Evolutionary conservation across 2,329 filamentous ascomycete species (phyloP), one percentile per base, ranked within the genome.

Genomic region (Aspergillus novofumigatus): DNA sequence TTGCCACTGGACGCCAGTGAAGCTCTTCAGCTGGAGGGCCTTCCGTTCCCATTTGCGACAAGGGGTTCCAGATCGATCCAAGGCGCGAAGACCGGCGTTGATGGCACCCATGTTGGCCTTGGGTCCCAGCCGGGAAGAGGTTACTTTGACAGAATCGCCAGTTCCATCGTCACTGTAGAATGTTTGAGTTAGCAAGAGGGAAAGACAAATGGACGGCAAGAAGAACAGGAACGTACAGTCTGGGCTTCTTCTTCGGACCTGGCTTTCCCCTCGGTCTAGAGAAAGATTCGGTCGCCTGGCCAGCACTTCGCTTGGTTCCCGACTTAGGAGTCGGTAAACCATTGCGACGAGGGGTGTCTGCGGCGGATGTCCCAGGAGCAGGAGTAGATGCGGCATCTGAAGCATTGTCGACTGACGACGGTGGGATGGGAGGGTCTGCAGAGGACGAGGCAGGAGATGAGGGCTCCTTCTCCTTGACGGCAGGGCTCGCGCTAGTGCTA

Each of bases 71-170:
- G 89, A 89, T 59, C 93, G 88, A 75, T 99, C 94, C 62, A 99
- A 89, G 11, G 94, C 93, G 55, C 94, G 91, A 51, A 99, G 87
- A 53, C 91, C 91, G 54, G 94, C 94, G 72, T 99, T 99, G 81
- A 99, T 99, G 58, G 93, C 93, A 62, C 94, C 94, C 68, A 93
- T 90, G 73, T 97, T 97, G 52, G 93, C 93, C 76, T 97, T 97
- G 65, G 94, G 94, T 3, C 93, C 93, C 26, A 97, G 87, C 74
- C 96, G 90, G 48, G 79, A 75, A 5, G 71, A 68, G 59, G 67
- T 60, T 56, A 64, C 58, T 61, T 69, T 73, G 51, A 68, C 70
- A 56, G 73, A 69, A 55, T 83, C 80, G 57, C 75, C 74, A 29
- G 72, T 72, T 55, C 79, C 80, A 61, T 83, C 79, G 23, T 83